Evolutionary conservation across 1,139 yeast genomes (phyloP).

Genomic region (Saccharomyces hybrid): DNA sequence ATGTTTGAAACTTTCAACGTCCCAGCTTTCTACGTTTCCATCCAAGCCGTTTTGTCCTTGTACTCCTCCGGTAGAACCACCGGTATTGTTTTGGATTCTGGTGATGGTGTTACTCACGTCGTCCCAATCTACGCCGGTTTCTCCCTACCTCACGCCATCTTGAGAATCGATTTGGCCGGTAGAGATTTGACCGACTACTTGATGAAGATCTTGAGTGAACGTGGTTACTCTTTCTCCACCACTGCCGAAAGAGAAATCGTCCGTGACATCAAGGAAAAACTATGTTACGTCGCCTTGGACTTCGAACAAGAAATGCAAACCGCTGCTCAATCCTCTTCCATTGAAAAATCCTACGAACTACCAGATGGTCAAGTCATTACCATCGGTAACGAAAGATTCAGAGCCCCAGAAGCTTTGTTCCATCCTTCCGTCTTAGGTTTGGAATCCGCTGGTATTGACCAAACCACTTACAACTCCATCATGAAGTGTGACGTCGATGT

Average conservation of each 20-base stretch:
- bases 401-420: constrained; percentile 99
- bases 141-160: constrained; percentile 97
- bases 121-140: constrained; percentile 99
- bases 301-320: constrained; percentile 98
- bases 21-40: constrained; percentile 97
- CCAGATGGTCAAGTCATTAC: constrained; percentile 99
- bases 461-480: constrained; percentile 98
- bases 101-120: constrained; percentile 99
- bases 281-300: constrained; percentile 95
- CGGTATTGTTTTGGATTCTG: constrained; percentile 98
- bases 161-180: constrained; percentile 98
- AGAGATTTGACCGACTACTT: constrained; percentile 98
- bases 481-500: constrained; percentile 99
- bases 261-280: constrained; percentile 98
- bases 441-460: constrained; percentile 99
- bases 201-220: constrained; percentile 96
- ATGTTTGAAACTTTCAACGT: constrained; percentile 98
- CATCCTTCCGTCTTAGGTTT: constrained; percentile 96
- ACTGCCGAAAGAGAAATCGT: constrained; percentile 99
- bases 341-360: constrained; percentile 97
- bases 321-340: constrained; percentile 95
- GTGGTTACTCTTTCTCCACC: constrained; percentile 97
- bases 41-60: constrained; percentile 95
- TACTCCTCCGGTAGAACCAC: constrained; percentile 99
- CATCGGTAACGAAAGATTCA: constrained; percentile 99